These are phyloP conservation scores for Amylostereum areolatum DNA, from an alignment of 1,284 basidiomycete genomes.

Conservation along the genomic window DNA sequence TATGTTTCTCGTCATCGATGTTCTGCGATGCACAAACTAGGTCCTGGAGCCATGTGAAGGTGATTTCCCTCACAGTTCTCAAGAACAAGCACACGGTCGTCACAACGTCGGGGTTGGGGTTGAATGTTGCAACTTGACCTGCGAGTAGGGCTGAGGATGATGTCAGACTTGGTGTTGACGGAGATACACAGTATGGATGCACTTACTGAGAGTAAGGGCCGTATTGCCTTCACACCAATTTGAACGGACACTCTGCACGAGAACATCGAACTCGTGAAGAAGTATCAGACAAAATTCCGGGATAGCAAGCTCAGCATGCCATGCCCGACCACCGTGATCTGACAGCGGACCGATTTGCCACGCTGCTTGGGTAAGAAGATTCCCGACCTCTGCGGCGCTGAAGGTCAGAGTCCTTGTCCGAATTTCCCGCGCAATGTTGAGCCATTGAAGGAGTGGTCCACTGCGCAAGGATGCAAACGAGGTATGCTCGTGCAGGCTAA, in stretches of 20 bases:
- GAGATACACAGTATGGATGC: no score
- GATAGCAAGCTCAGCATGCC: constrained; percentile 17
- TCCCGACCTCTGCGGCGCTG: constrained; percentile 29
- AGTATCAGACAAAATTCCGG: constrained; percentile 27
- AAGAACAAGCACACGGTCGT: no score
- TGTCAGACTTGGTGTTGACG: no score
- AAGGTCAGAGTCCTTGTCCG: constrained; percentile 30
- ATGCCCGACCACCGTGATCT: constrained; percentile 8
- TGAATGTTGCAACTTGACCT: no score
- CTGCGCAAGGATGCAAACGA: constrained; percentile 37
- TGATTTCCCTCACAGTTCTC: no score
- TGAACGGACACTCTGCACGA: constrained; percentile 12
- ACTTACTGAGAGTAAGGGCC: constrained; percentile 28
- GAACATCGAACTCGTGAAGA: constrained; percentile 24
- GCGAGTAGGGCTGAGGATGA: no score
- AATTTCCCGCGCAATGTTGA: constrained; percentile 40
- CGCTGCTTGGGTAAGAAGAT: constrained; percentile 33
- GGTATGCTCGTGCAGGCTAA: constrained; percentile 32
- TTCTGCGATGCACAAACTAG: no score
- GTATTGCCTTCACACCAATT: constrained; percentile 39
- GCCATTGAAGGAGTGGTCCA: constrained; percentile 40
- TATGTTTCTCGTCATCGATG: no score
- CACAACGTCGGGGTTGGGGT: no score
- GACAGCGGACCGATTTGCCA: constrained; percentile 33
- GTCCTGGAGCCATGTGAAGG: no score